Percentiles rank a stretch among this genome's conserved stretches.
phyloP scores from a whole-genome alignment of 768 basidiomycete genomes.

The Rickenella mellea region DNA sequence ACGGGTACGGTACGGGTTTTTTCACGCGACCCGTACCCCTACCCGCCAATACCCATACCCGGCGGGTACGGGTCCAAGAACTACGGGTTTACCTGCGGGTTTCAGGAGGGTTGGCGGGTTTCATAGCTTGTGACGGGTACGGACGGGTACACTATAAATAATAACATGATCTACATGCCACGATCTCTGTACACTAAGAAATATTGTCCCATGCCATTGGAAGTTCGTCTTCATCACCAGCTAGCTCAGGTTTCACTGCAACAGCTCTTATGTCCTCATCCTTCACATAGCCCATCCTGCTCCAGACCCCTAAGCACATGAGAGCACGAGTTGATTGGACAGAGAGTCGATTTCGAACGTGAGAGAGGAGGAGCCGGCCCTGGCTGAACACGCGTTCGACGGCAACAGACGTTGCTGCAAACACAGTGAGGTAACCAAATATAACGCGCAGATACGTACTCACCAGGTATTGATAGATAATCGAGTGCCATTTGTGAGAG shows the following conservation, averaged over 20 bases:
- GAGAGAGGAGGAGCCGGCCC: conserved; percentile 17
- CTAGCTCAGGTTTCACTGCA: conserved; percentile 8
- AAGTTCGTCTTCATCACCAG: conserved; percentile 12
- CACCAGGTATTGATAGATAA: conserved; percentile 14
- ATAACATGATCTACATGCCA: too few relatives aligned
- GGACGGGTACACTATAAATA: too few relatives aligned
- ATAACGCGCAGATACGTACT: conserved; percentile 4
- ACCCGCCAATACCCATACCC: too few relatives aligned
- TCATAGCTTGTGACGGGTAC: too few relatives aligned
- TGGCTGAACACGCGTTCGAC: conserved; percentile 21
- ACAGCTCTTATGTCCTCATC: conserved; percentile 12
- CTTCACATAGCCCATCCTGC: conserved; percentile 12
- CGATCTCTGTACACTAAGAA: too few relatives aligned
- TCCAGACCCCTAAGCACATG: conserved; percentile 19
- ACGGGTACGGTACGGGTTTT: too few relatives aligned
- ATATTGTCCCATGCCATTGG: too few relatives aligned
- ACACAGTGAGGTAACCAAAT: not conserved
- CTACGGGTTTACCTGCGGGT: too few relatives aligned
- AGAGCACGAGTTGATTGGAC: conserved; percentile 13
- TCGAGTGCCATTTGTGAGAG: conserved; percentile 8
- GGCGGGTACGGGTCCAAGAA: too few relatives aligned
- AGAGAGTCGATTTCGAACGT: conserved; percentile 16
- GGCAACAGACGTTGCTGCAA: conserved; percentile 18
- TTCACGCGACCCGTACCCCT: too few relatives aligned
- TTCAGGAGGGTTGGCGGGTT: too few relatives aligned